A percentile compares a stretch with the other conserved stretches of the same genome.
These are phyloP conservation scores for Jaapia argillacea DNA, from an alignment of 768 basidiomycete species.

Conservation along the genomic window DNA sequence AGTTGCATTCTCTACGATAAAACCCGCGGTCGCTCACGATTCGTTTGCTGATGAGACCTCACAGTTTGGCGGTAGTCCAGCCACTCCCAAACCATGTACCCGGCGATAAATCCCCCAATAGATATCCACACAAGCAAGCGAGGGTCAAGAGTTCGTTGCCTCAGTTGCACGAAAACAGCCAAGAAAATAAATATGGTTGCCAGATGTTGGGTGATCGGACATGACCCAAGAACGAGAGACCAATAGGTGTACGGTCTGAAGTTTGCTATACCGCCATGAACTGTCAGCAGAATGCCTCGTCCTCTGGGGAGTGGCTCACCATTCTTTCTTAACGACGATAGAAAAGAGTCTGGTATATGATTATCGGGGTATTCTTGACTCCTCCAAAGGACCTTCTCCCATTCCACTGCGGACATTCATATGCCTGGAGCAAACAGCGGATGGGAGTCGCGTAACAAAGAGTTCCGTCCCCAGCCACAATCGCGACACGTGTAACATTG, in stretches of 20 bases:
- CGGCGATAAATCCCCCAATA: conserved; percentile 44
- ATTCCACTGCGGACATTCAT: conserved; percentile 25
- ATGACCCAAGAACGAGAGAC: conserved; percentile 59
- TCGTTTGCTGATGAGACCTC: neutral
- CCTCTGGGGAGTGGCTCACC: conserved; percentile 35
- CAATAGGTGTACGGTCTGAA: conserved; percentile 72
- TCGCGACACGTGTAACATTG: too few species aligned
- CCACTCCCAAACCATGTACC: conserved; percentile 56
- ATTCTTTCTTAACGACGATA: conserved; percentile 70
- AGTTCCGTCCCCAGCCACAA: too few species aligned
- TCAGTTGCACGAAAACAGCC: conserved; percentile 65
- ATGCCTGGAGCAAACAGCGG: neutral
- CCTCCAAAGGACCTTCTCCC: conserved; percentile 79
- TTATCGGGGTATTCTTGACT: conserved; percentile 73
- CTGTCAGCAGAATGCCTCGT: conserved; percentile 6
- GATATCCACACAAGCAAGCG: conserved; percentile 60
- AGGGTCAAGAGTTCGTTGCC: conserved; percentile 55
- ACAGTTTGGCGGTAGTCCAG: conserved; percentile 26
- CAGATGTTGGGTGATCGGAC: conserved; percentile 77
- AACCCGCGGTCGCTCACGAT: neutral
- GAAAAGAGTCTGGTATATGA: conserved; percentile 71
- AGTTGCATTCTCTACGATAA: neutral
- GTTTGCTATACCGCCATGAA: conserved; percentile 42
- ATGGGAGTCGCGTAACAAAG: too few species aligned
- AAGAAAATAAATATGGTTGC: conserved; percentile 76